phyloP scores from a whole-genome alignment of 768 basidiomycete genomes.

The Cystobasidium onofrii region DNA sequence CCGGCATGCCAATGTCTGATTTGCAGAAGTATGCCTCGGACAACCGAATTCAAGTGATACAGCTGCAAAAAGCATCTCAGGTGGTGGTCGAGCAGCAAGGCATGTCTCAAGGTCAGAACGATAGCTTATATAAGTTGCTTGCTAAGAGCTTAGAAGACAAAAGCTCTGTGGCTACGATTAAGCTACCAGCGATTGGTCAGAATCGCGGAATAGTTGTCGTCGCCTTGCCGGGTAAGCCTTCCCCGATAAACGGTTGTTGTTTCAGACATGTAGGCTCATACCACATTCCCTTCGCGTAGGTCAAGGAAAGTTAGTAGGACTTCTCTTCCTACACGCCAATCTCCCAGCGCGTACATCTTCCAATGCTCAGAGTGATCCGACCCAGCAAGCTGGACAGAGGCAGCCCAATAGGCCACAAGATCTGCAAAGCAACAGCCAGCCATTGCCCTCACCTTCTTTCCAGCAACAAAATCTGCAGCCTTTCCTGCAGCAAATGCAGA shows the following conservation, averaged over 20 bases:
- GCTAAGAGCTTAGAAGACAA: constrained; percentile 26
- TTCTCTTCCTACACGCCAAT: constrained; percentile 2
- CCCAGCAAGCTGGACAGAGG: constrained; percentile 1
- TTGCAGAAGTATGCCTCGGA: constrained; percentile 22
- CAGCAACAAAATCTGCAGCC: constrained; percentile 14
- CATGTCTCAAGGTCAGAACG: constrained; percentile 14
- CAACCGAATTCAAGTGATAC: constrained; percentile 16
- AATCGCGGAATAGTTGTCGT: constrained; percentile 29
- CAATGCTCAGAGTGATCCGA: not conserved
- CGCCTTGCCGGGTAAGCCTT: constrained; percentile 9
- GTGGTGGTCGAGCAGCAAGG: constrained; percentile 6
- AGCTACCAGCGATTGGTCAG: not conserved
- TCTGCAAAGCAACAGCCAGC: not conserved
- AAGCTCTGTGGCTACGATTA: constrained; percentile 9
- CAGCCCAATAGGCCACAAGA: not conserved
- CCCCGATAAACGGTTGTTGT: not conserved
- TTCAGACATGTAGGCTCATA: not conserved
- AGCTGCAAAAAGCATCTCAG: not conserved
- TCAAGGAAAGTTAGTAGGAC: constrained; percentile 18
- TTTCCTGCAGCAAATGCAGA: constrained; percentile 4
- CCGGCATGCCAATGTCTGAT: constrained; percentile 15
- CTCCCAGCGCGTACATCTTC: constrained; percentile 3
- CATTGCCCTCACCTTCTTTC: not conserved
- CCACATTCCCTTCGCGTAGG: not conserved
- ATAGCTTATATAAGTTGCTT: constrained; percentile 22